phyloP scores from a whole-genome alignment of 2,329 filamentous ascomycete genomes.

The Cytospora schulzeri region DNA sequence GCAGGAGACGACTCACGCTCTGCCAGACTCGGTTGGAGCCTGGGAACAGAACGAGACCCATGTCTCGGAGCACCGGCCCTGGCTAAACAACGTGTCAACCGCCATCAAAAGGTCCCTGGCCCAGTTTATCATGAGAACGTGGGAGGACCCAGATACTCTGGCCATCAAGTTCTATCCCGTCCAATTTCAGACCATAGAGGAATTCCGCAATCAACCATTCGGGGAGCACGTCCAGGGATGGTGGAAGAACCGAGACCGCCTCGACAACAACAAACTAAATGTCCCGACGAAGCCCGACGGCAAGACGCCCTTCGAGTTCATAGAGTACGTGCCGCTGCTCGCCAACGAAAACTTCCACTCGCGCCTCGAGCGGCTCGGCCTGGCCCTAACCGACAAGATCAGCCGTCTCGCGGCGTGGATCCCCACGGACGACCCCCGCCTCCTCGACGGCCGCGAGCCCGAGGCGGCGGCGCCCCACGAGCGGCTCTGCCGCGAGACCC shows the following conservation, averaged over 20 bases:
- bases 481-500: not conserved
- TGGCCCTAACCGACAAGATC: not conserved
- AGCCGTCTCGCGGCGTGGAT: not conserved
- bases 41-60: slow-evolving; percentile 1
- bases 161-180: not conserved
- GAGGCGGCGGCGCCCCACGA: not conserved
- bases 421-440: not conserved
- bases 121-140: not conserved
- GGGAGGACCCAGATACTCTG: not conserved
- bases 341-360: not conserved
- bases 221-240: not conserved
- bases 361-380: not conserved
- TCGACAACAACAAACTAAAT: not conserved
- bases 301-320: not conserved
- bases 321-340: not conserved
- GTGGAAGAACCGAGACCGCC: not conserved
- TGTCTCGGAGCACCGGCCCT: not conserved
- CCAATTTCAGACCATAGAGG: not conserved
- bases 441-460: not conserved
- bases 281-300: not conserved
- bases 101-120: not conserved
- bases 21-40: not conserved
- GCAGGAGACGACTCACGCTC: not conserved
- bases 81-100: slow-evolving; percentile 3
- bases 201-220: not conserved